phyloP scores from a whole-genome alignment of 1,284 basidiomycete species.

The Ustilago crameri region DNA sequence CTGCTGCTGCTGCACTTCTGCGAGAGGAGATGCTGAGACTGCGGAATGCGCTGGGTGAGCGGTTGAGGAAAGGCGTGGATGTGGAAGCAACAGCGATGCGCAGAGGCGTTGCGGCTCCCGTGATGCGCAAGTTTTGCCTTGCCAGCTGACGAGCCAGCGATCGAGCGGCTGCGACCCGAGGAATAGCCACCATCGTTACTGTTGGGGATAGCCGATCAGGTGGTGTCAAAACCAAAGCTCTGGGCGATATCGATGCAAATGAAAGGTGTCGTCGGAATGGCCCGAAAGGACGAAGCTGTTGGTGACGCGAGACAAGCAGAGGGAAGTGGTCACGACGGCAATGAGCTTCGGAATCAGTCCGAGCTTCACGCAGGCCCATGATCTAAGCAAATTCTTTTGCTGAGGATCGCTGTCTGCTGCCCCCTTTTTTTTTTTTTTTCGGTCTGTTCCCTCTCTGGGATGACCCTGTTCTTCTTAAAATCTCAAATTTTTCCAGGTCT shows the following conservation, averaged over 20 bases:
- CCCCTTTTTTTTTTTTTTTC: neutral
- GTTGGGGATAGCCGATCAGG: neutral
- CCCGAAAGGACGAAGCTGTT: neutral
- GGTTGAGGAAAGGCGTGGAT: constrained; percentile 7
- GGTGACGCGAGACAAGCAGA: too few species aligned
- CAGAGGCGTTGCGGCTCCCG: constrained; percentile 5
- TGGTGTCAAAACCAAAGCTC: neutral
- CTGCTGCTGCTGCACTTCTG: constrained; percentile 29
- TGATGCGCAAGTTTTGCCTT: constrained; percentile 25
- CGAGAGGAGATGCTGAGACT: constrained; percentile 27
- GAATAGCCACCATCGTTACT: constrained; percentile 31
- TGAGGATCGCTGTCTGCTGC: neutral
- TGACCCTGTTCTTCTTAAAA: constrained; percentile 26
- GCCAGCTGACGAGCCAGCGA: constrained; percentile 45
- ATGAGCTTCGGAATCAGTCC: too few species aligned
- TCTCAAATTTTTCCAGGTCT: constrained; percentile 28
- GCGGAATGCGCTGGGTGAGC: constrained; percentile 24
- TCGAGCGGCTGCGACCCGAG: constrained; percentile 41
- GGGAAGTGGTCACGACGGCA: too few species aligned
- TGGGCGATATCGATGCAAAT: neutral
- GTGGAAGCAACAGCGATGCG: constrained; percentile 30
- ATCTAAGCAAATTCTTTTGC: neutral
- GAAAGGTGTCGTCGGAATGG: neutral
- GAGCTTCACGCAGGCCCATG: neutral
- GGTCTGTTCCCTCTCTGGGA: too few species aligned